Evolutionary conservation across 495 filamentous ascomycete genomes (phyloP).

Genomic region (Lasiosphaeria hispida): DNA sequence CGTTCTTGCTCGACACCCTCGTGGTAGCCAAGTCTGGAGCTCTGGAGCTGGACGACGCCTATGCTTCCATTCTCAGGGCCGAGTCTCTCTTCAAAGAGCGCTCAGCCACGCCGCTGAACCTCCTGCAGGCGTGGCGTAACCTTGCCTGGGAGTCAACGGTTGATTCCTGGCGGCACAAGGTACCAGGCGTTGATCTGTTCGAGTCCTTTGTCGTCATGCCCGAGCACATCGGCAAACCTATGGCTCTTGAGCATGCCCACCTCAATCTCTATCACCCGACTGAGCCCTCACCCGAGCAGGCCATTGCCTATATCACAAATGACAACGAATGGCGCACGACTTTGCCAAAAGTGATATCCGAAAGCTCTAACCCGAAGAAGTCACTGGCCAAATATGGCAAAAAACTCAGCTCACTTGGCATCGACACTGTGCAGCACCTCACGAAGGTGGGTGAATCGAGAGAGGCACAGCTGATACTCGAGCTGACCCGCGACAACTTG

Average conservation of each 20-base stretch:
- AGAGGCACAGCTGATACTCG: conserved; percentile 20
- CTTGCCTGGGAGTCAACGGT: conserved; percentile 38
- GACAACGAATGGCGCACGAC: conserved; percentile 2
- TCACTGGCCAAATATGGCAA: neutral
- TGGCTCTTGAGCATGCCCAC: conserved; percentile 34
- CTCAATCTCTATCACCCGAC: conserved; percentile 43
- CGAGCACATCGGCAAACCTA: conserved; percentile 3
- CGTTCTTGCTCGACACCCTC: conserved; percentile 26
- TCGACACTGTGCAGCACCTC: conserved; percentile 31
- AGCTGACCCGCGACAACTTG: neutral
- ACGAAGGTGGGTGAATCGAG: conserved; percentile 11
- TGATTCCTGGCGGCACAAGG: conserved; percentile 25
- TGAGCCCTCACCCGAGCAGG: conserved; percentile 32
- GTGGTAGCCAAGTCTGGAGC: conserved; percentile 22
- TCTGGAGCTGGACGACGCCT: conserved; percentile 35
- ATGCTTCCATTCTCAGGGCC: conserved; percentile 32
- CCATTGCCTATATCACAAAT: conserved; percentile 30
- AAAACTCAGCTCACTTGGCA: conserved; percentile 15
- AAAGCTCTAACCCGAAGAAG: neutral
- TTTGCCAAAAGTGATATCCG: neutral
- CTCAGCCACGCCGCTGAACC: neutral
- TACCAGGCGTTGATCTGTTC: conserved; percentile 34
- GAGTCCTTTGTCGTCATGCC: conserved; percentile 40
- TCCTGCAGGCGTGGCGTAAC: conserved; percentile 27
- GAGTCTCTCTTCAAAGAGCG: conserved; percentile 25